A percentile compares a stretch with the other conserved stretches of the same genome.
phyloP scores from a whole-genome alignment of 1,284 basidiomycete genomes.

The Cerrena zonata region DNA sequence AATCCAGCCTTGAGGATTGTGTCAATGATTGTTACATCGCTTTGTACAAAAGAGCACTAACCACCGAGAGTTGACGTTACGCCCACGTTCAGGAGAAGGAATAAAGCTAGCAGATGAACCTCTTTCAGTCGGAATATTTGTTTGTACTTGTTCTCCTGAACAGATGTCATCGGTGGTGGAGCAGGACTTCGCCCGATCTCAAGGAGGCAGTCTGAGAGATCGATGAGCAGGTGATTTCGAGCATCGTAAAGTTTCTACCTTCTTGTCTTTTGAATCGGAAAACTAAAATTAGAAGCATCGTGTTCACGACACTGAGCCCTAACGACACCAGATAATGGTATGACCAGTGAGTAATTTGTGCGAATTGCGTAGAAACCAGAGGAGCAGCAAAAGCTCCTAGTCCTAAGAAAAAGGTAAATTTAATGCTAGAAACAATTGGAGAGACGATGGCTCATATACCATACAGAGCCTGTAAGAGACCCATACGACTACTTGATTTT shows the following conservation, averaged over 20 bases:
- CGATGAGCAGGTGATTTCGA: background rate
- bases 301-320: constrained; percentile 46
- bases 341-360: constrained; percentile 47
- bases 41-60: constrained; percentile 14
- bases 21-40: background rate
- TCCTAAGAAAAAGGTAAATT: background rate
- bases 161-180: constrained; percentile 13
- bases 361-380: constrained; percentile 59
- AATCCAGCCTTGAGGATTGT: constrained; percentile 39
- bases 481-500: constrained; percentile 49
- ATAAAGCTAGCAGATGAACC: constrained; percentile 40
- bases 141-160: constrained; percentile 29
- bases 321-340: constrained; percentile 62
- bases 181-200: constrained; percentile 27
- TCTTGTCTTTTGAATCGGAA: constrained; percentile 56
- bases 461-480: constrained; percentile 53
- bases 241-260: constrained; percentile 26
- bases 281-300: constrained; percentile 34
- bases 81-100: constrained; percentile 43
- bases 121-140: constrained; percentile 34
- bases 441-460: constrained; percentile 28
- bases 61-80: constrained; percentile 44
- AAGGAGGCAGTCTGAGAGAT: constrained; percentile 26
- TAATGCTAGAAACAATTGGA: no score
- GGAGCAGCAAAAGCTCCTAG: constrained; percentile 55